phyloP scores from a whole-genome alignment of 75 land plant genomes.

The Pinus taeda region DNA sequence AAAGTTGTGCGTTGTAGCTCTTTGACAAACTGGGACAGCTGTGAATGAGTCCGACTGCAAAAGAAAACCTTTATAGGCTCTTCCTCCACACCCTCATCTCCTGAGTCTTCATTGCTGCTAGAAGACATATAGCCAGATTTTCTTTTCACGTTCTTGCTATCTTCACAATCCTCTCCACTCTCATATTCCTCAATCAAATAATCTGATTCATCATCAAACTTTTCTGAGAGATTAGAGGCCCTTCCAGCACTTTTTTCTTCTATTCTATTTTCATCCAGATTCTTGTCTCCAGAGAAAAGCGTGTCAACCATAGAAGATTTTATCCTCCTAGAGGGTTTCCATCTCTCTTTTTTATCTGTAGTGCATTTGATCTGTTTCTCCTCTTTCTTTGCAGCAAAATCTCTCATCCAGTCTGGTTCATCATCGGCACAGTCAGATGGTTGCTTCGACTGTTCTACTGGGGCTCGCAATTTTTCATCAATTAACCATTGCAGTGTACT shows the following conservation, averaged over 20 bases:
- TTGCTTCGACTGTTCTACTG: constrained; percentile 1
- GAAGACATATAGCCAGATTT: constrained; percentile 5
- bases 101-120: constrained; percentile 24
- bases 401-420: constrained; percentile 96
- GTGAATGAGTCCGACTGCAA: constrained; percentile 98
- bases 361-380: constrained; percentile 17
- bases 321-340: constrained; percentile 7
- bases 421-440: constrained; percentile 28
- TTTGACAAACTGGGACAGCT: constrained; percentile 88
- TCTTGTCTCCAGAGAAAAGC: neutral
- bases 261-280: constrained; percentile 10
- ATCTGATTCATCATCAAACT: constrained; percentile 52
- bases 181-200: constrained; percentile 90
- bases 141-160: constrained; percentile 29
- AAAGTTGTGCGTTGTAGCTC: constrained; percentile 84
- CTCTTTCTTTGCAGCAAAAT: constrained; percentile 46
- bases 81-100: constrained; percentile 26
- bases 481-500: constrained; percentile 91
- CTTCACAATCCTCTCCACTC: constrained; percentile 62
- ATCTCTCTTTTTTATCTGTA: neutral
- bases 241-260: constrained; percentile 5
- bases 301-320: constrained; percentile 8
- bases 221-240: constrained; percentile 1
- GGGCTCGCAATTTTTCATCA: constrained; percentile 37
- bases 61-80: constrained; percentile 76